These are phyloP conservation scores for Pythium oligandrum DNA, from an alignment of 352 stramenopile genomes.

Conservation along the genomic window DNA sequence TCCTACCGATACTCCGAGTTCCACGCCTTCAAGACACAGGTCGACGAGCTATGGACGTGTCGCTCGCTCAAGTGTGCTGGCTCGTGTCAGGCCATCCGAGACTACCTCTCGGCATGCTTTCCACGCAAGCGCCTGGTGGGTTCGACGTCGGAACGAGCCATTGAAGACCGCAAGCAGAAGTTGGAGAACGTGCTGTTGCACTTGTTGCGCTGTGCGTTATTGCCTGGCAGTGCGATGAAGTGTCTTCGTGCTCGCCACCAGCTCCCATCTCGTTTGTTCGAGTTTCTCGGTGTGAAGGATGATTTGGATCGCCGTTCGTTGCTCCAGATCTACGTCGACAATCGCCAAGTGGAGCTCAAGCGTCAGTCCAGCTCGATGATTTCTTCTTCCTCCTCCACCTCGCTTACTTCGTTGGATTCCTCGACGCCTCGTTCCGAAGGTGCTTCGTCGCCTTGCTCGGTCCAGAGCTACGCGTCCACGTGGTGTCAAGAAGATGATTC, in stretches of 20 bases:
- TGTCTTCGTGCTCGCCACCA: constrained; percentile 42
- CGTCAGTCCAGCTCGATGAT: constrained; percentile 16
- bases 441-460: neutral
- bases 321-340: constrained; percentile 68
- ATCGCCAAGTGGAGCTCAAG: constrained; percentile 30
- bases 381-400: constrained; percentile 11
- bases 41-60: constrained; percentile 55
- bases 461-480: constrained; percentile 28
- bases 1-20: constrained; percentile 69
- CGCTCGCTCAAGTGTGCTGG: constrained; percentile 46
- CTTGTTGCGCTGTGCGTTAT: constrained; percentile 55
- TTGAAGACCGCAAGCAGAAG: constrained; percentile 44
- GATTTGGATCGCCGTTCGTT: constrained; percentile 48
- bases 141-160: constrained; percentile 25
- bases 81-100: constrained; percentile 64
- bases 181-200: constrained; percentile 63
- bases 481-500: constrained; percentile 24
- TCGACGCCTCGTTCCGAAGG: too few relatives aligned
- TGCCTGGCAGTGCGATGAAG: constrained; percentile 67
- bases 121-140: constrained; percentile 47
- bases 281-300: constrained; percentile 54
- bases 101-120: constrained; percentile 56
- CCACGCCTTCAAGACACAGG: constrained; percentile 35
- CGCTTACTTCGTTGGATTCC: too few relatives aligned
- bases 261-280: constrained; percentile 46